Evolutionary conservation across 2,329 filamentous ascomycete species (phyloP).

Genomic region (Cladophialophora bantiana): DNA sequence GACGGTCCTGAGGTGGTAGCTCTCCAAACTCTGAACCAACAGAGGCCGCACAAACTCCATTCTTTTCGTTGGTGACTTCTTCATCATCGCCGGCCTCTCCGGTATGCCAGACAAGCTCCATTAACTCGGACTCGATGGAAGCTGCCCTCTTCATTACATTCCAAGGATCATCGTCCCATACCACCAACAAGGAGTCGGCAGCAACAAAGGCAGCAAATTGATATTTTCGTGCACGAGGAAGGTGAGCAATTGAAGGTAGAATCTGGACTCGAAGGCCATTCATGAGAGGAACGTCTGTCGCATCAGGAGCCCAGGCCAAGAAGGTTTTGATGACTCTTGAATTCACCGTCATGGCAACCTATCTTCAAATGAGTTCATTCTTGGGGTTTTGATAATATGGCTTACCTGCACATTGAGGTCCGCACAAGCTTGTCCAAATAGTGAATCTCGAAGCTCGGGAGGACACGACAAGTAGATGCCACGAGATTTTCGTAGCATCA

Average conservation of each 20-base stretch:
- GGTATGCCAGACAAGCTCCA: conserved; percentile 77
- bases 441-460: conserved; percentile 66
- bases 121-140: conserved; percentile 76
- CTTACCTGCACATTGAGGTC: conserved; percentile 75
- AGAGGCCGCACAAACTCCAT: conserved; percentile 56
- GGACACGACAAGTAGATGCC: conserved; percentile 78
- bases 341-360: conserved; percentile 82
- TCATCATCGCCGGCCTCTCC: conserved; percentile 58
- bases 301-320: conserved; percentile 73
- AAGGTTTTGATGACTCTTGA: conserved; percentile 81
- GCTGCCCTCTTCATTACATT: conserved; percentile 74
- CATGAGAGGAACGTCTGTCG: conserved; percentile 75
- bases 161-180: conserved; percentile 82
- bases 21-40: conserved; percentile 77
- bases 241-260: conserved; percentile 72
- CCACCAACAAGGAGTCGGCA: conserved; percentile 72
- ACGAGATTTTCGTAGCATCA: conserved; percentile 71
- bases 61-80: conserved; percentile 63
- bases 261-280: conserved; percentile 81
- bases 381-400: conserved; percentile 28
- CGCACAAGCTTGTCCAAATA: conserved; percentile 69
- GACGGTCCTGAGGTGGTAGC: conserved; percentile 68
- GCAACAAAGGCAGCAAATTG: conserved; percentile 83
- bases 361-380: neutral
- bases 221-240: conserved; percentile 74